Conservation (phyloP, 805 yeast species). For the Hyphopichia homilentoma region DNA sequence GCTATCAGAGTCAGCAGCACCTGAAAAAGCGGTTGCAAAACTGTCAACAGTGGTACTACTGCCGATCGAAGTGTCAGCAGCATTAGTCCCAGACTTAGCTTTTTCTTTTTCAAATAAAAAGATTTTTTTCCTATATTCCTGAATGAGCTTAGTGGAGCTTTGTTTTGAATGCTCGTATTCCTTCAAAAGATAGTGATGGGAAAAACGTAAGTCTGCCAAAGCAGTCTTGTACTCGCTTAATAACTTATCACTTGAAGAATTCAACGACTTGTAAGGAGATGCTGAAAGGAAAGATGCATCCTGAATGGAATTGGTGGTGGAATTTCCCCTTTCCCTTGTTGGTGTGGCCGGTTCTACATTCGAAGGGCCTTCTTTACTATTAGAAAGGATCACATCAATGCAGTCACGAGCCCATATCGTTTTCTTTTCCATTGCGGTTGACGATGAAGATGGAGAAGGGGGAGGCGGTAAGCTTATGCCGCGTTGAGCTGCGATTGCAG, state of each 20-base stretch:
- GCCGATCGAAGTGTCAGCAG: slow-evolving; percentile 1
- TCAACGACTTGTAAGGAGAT: slow-evolving; percentile 16
- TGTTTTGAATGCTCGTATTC: slow-evolving; percentile 66
- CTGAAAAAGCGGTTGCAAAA: not conserved
- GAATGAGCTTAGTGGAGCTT: slow-evolving; percentile 50
- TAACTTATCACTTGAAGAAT: slow-evolving; percentile 14
- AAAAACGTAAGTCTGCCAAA: slow-evolving; percentile 63
- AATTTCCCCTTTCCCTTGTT: slow-evolving; percentile 5
- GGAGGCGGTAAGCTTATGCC: slow-evolving; percentile 37
- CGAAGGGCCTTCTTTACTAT: slow-evolving; percentile 2
- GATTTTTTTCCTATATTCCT: slow-evolving; percentile 50
- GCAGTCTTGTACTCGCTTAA: slow-evolving; percentile 50
- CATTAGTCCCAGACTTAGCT: not conserved
- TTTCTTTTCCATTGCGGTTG: slow-evolving; percentile 18
- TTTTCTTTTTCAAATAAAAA: slow-evolving; percentile 50
- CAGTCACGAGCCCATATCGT: slow-evolving; percentile 38
- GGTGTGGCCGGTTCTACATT: slow-evolving; percentile 2
- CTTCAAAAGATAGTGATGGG: slow-evolving; percentile 64
- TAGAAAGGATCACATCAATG: slow-evolving; percentile 28
- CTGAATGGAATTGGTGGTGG: slow-evolving; percentile 8
- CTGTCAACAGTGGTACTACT: not conserved
- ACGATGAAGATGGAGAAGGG: slow-evolving; percentile 10
- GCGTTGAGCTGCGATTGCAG: slow-evolving; percentile 43
- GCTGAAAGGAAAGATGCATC: slow-evolving; percentile 27
- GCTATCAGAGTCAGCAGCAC: slow-evolving; percentile 6